Evolutionary conservation across 768 basidiomycete species (phyloP).

Genomic region (Phylloporus rhodoxanthus): DNA sequence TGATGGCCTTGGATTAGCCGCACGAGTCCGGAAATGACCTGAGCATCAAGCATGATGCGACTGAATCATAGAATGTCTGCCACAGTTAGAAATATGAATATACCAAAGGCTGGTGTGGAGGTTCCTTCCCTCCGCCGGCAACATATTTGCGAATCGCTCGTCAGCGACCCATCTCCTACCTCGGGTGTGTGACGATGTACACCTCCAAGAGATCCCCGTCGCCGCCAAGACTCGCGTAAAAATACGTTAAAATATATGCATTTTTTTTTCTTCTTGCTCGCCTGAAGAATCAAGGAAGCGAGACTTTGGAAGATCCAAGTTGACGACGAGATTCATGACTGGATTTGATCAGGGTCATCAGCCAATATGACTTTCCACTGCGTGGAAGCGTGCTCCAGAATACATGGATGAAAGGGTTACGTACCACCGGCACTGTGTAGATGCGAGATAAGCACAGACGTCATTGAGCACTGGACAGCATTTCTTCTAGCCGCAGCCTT

Average conservation of each 20-base stretch:
- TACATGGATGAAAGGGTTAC: background rate
- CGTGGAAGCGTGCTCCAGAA: background rate
- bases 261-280: background rate
- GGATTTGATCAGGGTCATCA: background rate
- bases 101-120: background rate
- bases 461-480: background rate
- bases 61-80: background rate
- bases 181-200: background rate
- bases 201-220: background rate
- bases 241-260: background rate
- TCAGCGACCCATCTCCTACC: background rate
- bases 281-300: slow-evolving; percentile 1
- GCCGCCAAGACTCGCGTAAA: background rate
- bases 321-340: background rate
- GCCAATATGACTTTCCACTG: background rate
- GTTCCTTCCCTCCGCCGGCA: background rate
- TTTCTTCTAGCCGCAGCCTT: background rate
- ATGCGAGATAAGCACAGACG: background rate
- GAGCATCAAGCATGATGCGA: background rate
- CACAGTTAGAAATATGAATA: background rate
- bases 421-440: no score
- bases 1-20: background rate
- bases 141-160: background rate
- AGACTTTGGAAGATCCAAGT: background rate
- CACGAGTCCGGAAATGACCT: background rate